Percentiles rank a stretch among this genome's conserved stretches.
Conservation (phyloP, 208 protist genomes). For the Leishmania major region DNA sequence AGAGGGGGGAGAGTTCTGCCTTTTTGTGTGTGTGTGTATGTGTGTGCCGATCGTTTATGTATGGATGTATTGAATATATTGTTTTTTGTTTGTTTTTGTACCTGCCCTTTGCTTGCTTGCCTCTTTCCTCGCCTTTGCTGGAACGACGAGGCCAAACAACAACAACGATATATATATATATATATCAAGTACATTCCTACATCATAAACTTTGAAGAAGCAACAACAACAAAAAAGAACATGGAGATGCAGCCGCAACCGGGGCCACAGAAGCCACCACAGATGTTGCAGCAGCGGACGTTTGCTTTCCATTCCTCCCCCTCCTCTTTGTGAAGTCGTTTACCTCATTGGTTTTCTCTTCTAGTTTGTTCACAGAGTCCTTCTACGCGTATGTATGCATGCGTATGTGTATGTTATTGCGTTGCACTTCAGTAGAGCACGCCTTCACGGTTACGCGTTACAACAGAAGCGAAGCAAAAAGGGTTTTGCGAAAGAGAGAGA, state of each 20-base stretch:
- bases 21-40: neutral
- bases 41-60: no score
- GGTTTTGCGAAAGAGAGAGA: no score
- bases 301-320: neutral
- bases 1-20: neutral
- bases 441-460: neutral
- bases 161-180: no score
- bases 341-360: neutral
- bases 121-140: no score
- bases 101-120: no score
- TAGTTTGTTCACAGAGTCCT: neutral
- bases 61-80: no score
- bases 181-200: no score
- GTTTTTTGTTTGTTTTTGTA: no score
- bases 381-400: neutral
- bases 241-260: neutral
- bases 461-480: neutral
- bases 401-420: no score
- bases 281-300: neutral
- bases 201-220: neutral
- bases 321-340: neutral
- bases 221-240: conserved; percentile 12
- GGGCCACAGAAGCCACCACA: neutral
- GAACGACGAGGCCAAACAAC: no score
- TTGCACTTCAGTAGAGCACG: neutral